These are phyloP conservation scores for Xylariaceae sp. DNA, from an alignment of 2,329 filamentous ascomycete species.

Conservation along the genomic window DNA sequence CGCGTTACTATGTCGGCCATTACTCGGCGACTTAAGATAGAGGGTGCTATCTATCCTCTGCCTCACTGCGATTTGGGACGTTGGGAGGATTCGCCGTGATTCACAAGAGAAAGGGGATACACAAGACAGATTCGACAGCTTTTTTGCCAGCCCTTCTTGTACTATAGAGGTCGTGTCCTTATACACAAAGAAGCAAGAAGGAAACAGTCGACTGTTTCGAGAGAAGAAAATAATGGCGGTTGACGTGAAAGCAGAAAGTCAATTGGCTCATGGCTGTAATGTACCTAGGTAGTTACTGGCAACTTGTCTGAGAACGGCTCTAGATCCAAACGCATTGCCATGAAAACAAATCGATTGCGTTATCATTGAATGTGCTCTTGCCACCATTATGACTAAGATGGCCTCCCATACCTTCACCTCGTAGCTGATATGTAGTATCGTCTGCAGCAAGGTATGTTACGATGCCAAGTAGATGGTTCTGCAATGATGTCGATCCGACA, in stretches of 20 bases:
- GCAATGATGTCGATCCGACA: slow-evolving; percentile 10
- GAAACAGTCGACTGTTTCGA: slow-evolving; percentile 3
- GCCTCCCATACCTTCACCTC: neutral
- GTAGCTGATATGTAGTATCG: neutral
- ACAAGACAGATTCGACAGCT: neutral
- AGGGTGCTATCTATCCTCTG: neutral
- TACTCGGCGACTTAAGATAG: neutral
- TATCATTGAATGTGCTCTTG: too few species aligned
- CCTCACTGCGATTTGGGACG: neutral
- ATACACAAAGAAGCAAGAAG: neutral
- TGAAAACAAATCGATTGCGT: too few species aligned
- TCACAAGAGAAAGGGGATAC: neutral
- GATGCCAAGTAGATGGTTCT: neutral
- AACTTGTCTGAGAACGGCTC: too few species aligned
- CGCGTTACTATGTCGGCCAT: neutral
- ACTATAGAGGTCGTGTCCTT: neutral
- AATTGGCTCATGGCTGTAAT: too few species aligned
- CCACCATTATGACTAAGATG: too few species aligned
- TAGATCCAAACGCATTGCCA: too few species aligned
- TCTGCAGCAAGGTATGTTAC: neutral
- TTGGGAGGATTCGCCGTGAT: neutral
- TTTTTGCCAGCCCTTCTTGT: neutral
- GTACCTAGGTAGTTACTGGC: too few species aligned
- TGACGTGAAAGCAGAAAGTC: neutral
- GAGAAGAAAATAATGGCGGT: neutral